These are phyloP conservation scores for Brettanomyces bruxellensis DNA, from an alignment of 805 yeast genomes.

Conservation along the genomic window DNA sequence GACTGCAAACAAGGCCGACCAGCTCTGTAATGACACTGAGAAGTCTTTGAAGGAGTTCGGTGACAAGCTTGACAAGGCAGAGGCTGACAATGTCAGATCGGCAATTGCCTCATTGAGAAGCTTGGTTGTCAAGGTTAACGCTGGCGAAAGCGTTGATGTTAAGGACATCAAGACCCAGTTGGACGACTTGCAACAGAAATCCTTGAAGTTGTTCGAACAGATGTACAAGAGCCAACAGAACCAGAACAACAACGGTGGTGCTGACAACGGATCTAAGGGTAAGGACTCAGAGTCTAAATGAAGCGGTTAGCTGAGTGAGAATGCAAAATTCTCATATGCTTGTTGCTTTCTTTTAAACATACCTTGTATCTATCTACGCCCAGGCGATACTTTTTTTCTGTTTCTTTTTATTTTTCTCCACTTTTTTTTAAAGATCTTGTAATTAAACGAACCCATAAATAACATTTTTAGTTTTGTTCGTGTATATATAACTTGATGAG, in stretches of 20 bases:
- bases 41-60: conserved; percentile 70
- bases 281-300: background rate
- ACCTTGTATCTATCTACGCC: no score
- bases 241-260: conserved; percentile 1
- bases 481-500: background rate
- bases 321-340: background rate
- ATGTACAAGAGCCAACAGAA: conserved; percentile 36
- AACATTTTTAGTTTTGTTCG: background rate
- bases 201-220: conserved; percentile 71
- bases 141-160: conserved; percentile 42
- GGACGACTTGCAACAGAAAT: conserved; percentile 65
- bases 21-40: conserved; percentile 81
- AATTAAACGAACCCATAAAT: background rate
- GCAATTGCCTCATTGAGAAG: conserved; percentile 54
- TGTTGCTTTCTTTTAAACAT: no score
- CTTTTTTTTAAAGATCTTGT: background rate
- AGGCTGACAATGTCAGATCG: conserved; percentile 41
- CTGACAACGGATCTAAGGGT: background rate
- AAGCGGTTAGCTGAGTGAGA: background rate
- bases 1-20: conserved; percentile 70
- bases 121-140: conserved; percentile 49
- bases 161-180: conserved; percentile 60
- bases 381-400: no score
- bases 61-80: conserved; percentile 45
- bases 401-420: background rate